A percentile compares a stretch with the other conserved stretches of the same genome.
phyloP scores from a whole-genome alignment of 306 rosid species.

The Dalbergia oliveri region DNA sequence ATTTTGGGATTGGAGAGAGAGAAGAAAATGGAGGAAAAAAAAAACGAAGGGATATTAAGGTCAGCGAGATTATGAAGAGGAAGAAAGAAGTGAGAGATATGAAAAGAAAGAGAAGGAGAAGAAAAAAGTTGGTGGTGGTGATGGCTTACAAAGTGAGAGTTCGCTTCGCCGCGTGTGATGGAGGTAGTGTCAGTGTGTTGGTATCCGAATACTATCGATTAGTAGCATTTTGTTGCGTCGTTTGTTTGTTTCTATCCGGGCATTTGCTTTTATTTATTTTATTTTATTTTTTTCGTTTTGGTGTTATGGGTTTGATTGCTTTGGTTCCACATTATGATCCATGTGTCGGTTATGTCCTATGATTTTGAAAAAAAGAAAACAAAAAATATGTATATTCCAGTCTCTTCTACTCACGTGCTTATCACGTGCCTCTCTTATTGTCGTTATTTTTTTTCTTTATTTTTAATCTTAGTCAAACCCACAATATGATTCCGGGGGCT shows the following conservation, averaged over 20 bases:
- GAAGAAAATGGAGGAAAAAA: background rate
- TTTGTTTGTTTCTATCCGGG: background rate
- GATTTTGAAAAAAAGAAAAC: too few species aligned
- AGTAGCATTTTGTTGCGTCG: background rate
- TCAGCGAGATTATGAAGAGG: background rate
- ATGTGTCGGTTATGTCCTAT: background rate
- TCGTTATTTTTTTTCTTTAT: too few species aligned
- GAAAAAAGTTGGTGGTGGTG: background rate
- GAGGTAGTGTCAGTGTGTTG: constrained; percentile 5
- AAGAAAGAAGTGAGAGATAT: background rate
- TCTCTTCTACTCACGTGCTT: background rate
- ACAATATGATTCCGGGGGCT: background rate
- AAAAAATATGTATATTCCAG: background rate
- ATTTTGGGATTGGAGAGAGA: background rate
- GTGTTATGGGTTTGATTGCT: background rate
- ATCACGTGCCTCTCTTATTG: background rate
- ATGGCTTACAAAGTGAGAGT: constrained; percentile 11
- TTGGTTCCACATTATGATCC: background rate
- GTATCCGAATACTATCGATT: too few species aligned
- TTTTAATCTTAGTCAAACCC: background rate
- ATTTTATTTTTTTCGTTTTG: background rate
- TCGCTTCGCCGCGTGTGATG: constrained; percentile 46
- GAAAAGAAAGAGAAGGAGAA: background rate
- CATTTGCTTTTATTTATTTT: background rate
- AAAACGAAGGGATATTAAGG: background rate